Conservation (phyloP, 2,329 filamentous ascomycete genomes). For the Stenocarpella maydis region DNA sequence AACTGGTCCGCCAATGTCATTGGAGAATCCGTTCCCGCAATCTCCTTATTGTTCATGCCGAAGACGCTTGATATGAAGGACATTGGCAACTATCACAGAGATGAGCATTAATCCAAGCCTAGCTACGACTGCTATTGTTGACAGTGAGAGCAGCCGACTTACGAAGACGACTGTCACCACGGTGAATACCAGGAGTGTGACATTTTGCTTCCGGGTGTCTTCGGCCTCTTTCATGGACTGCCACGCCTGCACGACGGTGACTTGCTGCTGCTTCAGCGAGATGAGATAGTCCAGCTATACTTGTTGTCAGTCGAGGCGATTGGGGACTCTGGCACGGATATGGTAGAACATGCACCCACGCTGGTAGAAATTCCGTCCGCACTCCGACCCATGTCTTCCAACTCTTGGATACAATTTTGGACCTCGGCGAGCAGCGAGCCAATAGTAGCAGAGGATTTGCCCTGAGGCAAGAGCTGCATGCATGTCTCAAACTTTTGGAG, state of each 20-base stretch:
- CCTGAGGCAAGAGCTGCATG: slow-evolving; percentile 32
- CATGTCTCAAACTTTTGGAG: slow-evolving; percentile 42
- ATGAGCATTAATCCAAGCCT: background rate
- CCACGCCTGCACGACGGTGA: slow-evolving; percentile 53
- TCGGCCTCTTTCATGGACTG: slow-evolving; percentile 49
- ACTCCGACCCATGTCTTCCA: slow-evolving; percentile 44
- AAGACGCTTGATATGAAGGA: slow-evolving; percentile 50
- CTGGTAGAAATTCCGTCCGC: slow-evolving; percentile 45
- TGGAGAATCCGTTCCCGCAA: slow-evolving; percentile 25
- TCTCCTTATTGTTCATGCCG: slow-evolving; percentile 48
- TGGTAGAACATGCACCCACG: slow-evolving; percentile 38
- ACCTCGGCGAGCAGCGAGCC: slow-evolving; percentile 35
- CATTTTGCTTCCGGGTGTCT: slow-evolving; percentile 51
- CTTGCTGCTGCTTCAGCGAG: slow-evolving; percentile 55
- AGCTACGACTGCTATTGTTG: too few species aligned
- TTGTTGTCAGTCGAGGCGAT: background rate
- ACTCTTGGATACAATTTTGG: slow-evolving; percentile 43
- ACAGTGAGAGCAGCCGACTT: slow-evolving; percentile 31
- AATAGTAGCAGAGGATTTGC: slow-evolving; percentile 35
- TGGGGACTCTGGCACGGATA: background rate
- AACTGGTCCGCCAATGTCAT: slow-evolving; percentile 34
- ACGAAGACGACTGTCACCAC: slow-evolving; percentile 57
- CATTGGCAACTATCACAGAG: slow-evolving; percentile 43
- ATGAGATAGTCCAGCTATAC: slow-evolving; percentile 49
- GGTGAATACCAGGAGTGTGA: slow-evolving; percentile 56